phyloP scores from a whole-genome alignment of 116 monocot species.

The Papilionanthe hybrid region DNA sequence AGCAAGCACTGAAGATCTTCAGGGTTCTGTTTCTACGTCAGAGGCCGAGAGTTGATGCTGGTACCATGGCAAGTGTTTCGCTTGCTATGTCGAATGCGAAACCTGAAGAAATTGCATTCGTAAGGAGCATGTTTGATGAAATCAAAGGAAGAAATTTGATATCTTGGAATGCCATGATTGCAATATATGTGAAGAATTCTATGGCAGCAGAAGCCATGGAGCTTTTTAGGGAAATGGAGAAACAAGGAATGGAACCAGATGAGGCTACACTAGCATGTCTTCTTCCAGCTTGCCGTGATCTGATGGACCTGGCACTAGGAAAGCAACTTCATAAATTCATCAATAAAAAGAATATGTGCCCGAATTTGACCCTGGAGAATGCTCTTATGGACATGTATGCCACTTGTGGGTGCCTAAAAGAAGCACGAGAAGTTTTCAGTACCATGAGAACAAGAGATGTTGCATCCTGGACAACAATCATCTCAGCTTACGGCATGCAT shows the following conservation, averaged over 20 bases:
- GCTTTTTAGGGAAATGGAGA: constrained; percentile 50
- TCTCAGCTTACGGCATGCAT: constrained; percentile 73
- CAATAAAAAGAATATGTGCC: constrained; percentile 36
- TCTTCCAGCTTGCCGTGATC: constrained; percentile 64
- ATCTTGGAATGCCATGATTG: constrained; percentile 91
- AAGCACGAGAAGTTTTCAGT: constrained; percentile 63
- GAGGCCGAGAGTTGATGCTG: constrained; percentile 44
- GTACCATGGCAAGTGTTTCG: constrained; percentile 74
- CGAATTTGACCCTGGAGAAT: constrained; percentile 79
- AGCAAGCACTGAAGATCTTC: constrained; percentile 37
- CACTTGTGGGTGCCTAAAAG: constrained; percentile 55
- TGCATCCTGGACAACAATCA: constrained; percentile 67
- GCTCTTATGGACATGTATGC: constrained; percentile 86
- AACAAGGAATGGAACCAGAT: constrained; percentile 47
- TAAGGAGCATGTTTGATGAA: constrained; percentile 56
- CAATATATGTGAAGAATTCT: constrained; percentile 52
- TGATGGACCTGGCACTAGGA: constrained; percentile 55
- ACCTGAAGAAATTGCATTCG: constrained; percentile 20
- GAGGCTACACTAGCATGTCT: constrained; percentile 59
- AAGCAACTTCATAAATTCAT: constrained; percentile 43
- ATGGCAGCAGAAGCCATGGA: constrained; percentile 53
- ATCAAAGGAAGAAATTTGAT: constrained; percentile 46
- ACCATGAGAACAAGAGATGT: constrained; percentile 52
- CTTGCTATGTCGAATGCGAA: constrained; percentile 38
- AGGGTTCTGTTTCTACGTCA: constrained; percentile 30